phyloP scores from a whole-genome alignment of 805 yeast genomes.

The Candida ortonii region DNA sequence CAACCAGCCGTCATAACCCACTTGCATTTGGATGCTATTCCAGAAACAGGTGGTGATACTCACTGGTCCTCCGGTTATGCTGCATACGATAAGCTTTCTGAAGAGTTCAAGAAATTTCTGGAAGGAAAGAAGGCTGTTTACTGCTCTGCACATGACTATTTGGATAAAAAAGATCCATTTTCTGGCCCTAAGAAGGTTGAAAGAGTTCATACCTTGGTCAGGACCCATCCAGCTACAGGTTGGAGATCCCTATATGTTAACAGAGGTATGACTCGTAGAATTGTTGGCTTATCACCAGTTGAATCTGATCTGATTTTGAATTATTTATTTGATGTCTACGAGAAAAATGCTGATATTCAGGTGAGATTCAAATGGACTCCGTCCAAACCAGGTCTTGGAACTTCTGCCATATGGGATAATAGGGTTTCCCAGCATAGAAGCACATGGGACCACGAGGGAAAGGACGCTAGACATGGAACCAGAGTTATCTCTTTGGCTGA shows the following conservation, averaged over 20 bases:
- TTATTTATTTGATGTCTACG: constrained; percentile 41
- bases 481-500: constrained; percentile 56
- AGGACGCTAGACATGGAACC: constrained; percentile 48
- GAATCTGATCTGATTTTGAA: constrained; percentile 49
- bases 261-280: constrained; percentile 48
- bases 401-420: constrained; percentile 50
- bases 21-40: constrained; percentile 50
- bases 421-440: constrained; percentile 44
- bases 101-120: constrained; percentile 46
- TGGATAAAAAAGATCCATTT: constrained; percentile 43
- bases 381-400: constrained; percentile 38
- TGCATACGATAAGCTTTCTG: constrained; percentile 54
- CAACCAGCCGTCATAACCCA: constrained; percentile 58
- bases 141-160: constrained; percentile 39
- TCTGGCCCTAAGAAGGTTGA: constrained; percentile 47
- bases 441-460: constrained; percentile 42
- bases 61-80: constrained; percentile 58
- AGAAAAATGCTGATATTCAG: constrained; percentile 53
- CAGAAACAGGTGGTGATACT: constrained; percentile 54
- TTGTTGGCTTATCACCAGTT: constrained; percentile 49
- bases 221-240: constrained; percentile 66
- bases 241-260: constrained; percentile 57
- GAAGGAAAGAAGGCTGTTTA: constrained; percentile 51
- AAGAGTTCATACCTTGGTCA: constrained; percentile 57
- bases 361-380: constrained; percentile 50